Base-by-base conservation (phyloP, 2,329 filamentous ascomycete genomes). In the Drechslerella coelobrocha region DNA sequence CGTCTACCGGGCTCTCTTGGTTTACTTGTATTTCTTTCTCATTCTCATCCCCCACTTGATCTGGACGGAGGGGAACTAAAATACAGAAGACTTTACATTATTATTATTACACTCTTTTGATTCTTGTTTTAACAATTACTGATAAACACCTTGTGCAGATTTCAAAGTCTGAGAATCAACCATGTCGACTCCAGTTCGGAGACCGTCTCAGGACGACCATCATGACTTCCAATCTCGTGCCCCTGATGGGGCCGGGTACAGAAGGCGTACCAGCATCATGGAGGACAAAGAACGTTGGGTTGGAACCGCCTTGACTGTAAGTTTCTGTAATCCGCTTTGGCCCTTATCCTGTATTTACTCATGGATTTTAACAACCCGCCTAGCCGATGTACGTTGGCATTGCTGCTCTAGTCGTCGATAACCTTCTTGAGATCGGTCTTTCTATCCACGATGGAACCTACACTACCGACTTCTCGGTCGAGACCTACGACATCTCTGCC, bases 401-500 rank as follows among this genome's bases (percentile, higher is more conserved):
- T 31, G 86, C 87, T 2, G 84, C 84, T 41, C 80, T 83, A 51
- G 78, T 80, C 0, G 80, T 84, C 29, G 80, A 84, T 63, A 80
- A 81, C 55, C 82, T 82, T 0, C 81, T 86, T 9, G 83, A 84
- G 3, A 81, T 90, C 23, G 86, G 88, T 12, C 81, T 92, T 52
- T 88, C 88, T 2, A 84, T 89, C 72, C 89, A 91, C 73, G 89
- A 92, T 76, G 85, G 86, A 4, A 87, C 88, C 2, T 92, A 92
- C 76, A 85, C 89, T 21, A 81, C 90, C 47, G 89, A 92, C 77
- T 92, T 89, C 76, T 84, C 84, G 3, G 83, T 89, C 73, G 83
- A 86, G 73, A 80, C 83, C n/a, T 80, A 89, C 48, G 76, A 80
- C 19, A 77, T 83, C 9, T 79, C 80, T 7, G 78, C 81, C 47